These are phyloP conservation scores for Quercus parvula DNA, from an alignment of 306 rosid species.

Conservation along the genomic window DNA sequence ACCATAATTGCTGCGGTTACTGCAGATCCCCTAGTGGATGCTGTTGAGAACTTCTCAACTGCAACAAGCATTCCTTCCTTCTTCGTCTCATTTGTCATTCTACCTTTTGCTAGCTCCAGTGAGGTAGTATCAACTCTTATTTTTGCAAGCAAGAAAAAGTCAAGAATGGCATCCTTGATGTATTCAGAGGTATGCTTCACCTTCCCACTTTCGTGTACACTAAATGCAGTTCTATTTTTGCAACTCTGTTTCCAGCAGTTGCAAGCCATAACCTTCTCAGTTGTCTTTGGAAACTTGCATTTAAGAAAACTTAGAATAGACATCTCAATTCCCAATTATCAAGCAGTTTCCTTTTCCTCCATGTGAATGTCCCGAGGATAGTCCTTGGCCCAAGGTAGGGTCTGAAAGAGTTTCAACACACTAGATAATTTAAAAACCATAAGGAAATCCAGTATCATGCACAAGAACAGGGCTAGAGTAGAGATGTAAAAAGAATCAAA, in stretches of 20 bases:
- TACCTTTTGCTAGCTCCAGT: slow-evolving; percentile 90
- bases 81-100: slow-evolving; percentile 83
- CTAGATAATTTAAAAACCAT: too few relatives aligned
- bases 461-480: too few relatives aligned
- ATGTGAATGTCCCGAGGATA: too few relatives aligned
- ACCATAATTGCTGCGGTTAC: slow-evolving; percentile 72
- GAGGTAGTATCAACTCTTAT: slow-evolving; percentile 93
- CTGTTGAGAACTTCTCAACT: slow-evolving; percentile 78
- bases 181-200: slow-evolving; percentile 79
- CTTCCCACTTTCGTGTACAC: neutral
- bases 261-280: neutral
- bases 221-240: neutral
- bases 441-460: too few relatives aligned
- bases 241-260: neutral
- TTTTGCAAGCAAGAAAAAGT: slow-evolving; percentile 82
- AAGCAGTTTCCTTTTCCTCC: too few relatives aligned
- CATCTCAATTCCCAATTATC: too few relatives aligned
- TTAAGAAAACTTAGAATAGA: neutral
- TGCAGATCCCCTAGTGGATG: slow-evolving; percentile 94
- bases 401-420: too few relatives aligned
- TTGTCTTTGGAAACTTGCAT: neutral
- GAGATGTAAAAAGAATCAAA: too few relatives aligned
- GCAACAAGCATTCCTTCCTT: slow-evolving; percentile 89
- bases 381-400: too few relatives aligned
- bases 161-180: slow-evolving; percentile 75